Conservation (phyloP, 2,329 filamentous ascomycete genomes). For the Aspergillus sp. region DNA sequence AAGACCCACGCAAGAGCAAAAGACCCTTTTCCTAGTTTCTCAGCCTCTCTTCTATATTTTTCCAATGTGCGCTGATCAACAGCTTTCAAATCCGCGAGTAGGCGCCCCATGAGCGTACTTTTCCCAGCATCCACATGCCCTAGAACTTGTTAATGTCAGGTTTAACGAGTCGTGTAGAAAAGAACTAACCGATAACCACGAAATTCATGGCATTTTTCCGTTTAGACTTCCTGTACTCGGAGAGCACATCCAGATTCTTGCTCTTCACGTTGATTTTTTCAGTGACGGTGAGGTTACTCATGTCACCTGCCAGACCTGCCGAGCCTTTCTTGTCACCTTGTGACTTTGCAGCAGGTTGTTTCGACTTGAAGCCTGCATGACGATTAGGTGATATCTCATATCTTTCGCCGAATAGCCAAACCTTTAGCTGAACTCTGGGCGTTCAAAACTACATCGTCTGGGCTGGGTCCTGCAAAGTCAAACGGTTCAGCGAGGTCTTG, state of each 20-base stretch:
- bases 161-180: not conserved
- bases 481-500: slow-evolving; percentile 45
- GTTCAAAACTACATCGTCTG: slow-evolving; percentile 82
- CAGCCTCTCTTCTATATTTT: slow-evolving; percentile 82
- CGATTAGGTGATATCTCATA: slow-evolving; percentile 39
- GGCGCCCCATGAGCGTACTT: slow-evolving; percentile 94
- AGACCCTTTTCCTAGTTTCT: slow-evolving; percentile 88
- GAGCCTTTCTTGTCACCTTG: slow-evolving; percentile 43
- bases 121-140: slow-evolving; percentile 98
- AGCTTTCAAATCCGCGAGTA: slow-evolving; percentile 83
- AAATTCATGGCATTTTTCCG: slow-evolving; percentile 84
- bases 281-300: slow-evolving; percentile 51
- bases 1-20: slow-evolving; percentile 97
- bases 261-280: slow-evolving; percentile 57
- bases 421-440: slow-evolving; percentile 77
- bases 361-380: slow-evolving; percentile 46
- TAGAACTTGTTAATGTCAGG: slow-evolving; percentile 35
- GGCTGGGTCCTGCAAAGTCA: slow-evolving; percentile 80
- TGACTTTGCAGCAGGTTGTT: slow-evolving; percentile 42
- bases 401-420: slow-evolving; percentile 56
- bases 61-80: slow-evolving; percentile 87
- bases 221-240: slow-evolving; percentile 73
- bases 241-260: slow-evolving; percentile 82
- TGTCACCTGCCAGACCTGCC: slow-evolving; percentile 47
- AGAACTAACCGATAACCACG: slow-evolving; percentile 78